Evolutionary conservation across 2,329 filamentous ascomycete genomes (phyloP).

Genomic region (Trematosphaeria pertusa): DNA sequence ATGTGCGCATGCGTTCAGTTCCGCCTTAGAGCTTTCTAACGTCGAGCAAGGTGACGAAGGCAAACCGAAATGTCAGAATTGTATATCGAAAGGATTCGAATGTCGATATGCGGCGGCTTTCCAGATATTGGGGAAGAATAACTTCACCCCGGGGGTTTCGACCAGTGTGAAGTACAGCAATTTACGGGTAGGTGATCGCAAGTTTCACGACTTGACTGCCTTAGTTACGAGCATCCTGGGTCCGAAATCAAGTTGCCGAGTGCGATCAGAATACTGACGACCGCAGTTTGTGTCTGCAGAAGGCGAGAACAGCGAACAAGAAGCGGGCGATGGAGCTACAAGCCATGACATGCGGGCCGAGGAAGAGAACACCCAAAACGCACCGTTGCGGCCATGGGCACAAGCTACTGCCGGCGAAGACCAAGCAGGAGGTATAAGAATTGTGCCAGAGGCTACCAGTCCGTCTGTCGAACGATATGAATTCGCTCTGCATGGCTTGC

Average conservation of each 20-base stretch:
- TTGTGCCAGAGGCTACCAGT: background rate
- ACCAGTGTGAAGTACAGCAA: slow-evolving; percentile 22
- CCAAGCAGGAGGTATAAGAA: background rate
- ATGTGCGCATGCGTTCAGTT: slow-evolving; percentile 46
- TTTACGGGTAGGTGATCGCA: slow-evolving; percentile 23
- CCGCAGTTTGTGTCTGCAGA: slow-evolving; percentile 15
- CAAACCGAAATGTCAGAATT: slow-evolving; percentile 59
- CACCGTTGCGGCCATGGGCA: background rate
- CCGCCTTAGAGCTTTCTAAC: background rate
- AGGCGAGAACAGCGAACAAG: background rate
- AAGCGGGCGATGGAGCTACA: background rate
- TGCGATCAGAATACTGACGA: slow-evolving; percentile 1
- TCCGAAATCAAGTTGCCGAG: too few species aligned
- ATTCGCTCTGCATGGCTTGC: slow-evolving; percentile 28
- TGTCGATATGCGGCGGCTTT: slow-evolving; percentile 59
- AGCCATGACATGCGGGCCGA: background rate
- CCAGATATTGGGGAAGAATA: slow-evolving; percentile 59
- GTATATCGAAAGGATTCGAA: slow-evolving; percentile 54
- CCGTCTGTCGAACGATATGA: slow-evolving; percentile 26
- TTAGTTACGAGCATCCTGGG: too few species aligned
- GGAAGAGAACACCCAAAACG: background rate
- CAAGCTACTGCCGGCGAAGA: background rate
- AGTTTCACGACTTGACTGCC: background rate
- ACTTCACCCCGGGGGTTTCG: slow-evolving; percentile 47
- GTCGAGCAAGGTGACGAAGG: slow-evolving; percentile 57